Base-by-base conservation (phyloP, 306 rosid genomes). In the barrel medic (Medicago truncatula) region DNA sequence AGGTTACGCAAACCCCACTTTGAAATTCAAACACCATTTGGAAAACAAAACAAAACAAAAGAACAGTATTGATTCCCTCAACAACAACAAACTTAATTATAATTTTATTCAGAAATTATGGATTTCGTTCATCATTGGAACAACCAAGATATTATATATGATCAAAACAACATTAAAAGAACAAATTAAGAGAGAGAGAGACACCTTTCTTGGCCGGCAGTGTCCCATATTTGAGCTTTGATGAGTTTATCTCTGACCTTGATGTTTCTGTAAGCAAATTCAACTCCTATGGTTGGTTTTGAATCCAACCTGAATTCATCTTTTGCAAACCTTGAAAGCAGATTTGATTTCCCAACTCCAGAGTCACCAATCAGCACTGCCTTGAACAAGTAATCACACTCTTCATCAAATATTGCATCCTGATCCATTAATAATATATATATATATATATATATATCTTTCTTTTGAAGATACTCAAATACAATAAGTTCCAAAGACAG, bases 181-280 rank as follows among this genome's bases (percentile, higher is more conserved):
- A 54, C 74, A 64, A 63, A 40, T 34, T 2, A 49, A 38, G 40
- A 49, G n/a, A n/a, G n/a, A n/a, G n/a, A n/a, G n/a, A n/a, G n/a
- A n/a, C n/a, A n/a, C 82, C 82, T 88, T 88, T 94, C 98, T 82
- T 94, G 98, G 81, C 98, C 98, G 1, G 98, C 98, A 67, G 98
- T 94, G 85, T 94, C 97, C 98, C 98, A 94, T 40, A 94, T 91
- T 83, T 94, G 98, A 16, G 96, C 94, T 74, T 94, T 94, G 97
- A 94, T 83, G 86, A 94, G 88, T 58, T 90, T 94, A 21, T 88
- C 97, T n/a, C 71, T 80, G 1, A 94, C 84, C 78, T 82, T 89
- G 52, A 94, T 84, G 68, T 91, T 91, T 74, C 96, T 56, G 88
- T 94, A 94, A 74, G 98, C 98, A 73, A 94, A 94, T 65, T 94